Base-by-base conservation (phyloP, 192 early-diverging fungal species). In the Pilaira anomala region DNA sequence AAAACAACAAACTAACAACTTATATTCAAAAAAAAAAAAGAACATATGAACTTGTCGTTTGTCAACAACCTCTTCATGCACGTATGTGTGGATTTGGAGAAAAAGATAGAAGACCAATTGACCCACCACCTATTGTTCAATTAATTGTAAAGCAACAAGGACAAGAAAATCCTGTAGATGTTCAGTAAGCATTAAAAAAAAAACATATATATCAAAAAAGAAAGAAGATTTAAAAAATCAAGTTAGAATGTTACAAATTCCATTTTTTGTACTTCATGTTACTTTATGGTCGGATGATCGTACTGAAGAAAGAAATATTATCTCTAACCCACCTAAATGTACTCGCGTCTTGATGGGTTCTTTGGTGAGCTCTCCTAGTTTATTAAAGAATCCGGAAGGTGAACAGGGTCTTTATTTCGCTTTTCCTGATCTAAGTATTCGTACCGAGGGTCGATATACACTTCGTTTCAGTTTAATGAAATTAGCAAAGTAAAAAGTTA, bases 11-110 rank as follows among this genome's bases (percentile, higher is more conserved):
- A n/a, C n/a, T n/a, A n/a, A n/a, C n/a, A n/a, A n/a, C n/a, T 36
- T 36, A 36, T 3, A 9, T 36, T 36, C 11, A 5, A 33, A 33
- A 33, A 36, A 36, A 36, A 6, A 9, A 36, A 33, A 90, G 88
- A 56, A 67, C 78, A 25, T 87, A 82, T 59, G 74, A 63, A 57
- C 72, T 91, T 16, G 70, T 80, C 14, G 87, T 91, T 57, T 84
- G 83, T 22, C 88, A 91, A 61, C 88, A 91, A 55, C 88, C 88
- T 13, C 71, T 91, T 16, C 82, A 87, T 55, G 87, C 87, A 8
- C 78, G 88, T 21, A 89, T 91, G 88, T 91, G 88, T 66, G 89
- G 89, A 24, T 91, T 88, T 52, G 87, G 87, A 11, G 89, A 91
- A 60, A 91, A 90, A 63, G 89, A 91, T 73, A 83, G 89, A 74